phyloP scores from a whole-genome alignment of 2,329 filamentous ascomycete species.

The Cadophora sp. region DNA sequence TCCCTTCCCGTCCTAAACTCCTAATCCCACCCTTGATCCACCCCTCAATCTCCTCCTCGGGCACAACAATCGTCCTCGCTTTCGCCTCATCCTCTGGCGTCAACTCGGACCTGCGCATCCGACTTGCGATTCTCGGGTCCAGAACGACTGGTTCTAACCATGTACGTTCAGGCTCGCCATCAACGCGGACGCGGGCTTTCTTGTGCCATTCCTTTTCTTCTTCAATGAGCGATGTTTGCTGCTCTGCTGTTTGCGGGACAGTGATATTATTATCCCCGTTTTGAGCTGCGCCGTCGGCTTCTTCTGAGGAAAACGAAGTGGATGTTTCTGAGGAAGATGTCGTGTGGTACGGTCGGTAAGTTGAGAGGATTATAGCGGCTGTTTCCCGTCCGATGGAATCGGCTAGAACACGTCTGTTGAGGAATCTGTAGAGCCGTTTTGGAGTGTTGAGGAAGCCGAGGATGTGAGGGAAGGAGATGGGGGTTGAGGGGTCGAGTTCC shows the following conservation, averaged over 20 bases:
- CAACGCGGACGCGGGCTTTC: conserved; percentile 65
- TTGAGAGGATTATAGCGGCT: conserved; percentile 79
- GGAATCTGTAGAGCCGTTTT: conserved; percentile 83
- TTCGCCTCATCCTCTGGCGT: conserved; percentile 72
- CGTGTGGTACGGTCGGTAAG: conserved; percentile 54
- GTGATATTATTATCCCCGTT: background rate
- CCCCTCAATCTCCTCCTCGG: conserved; percentile 73
- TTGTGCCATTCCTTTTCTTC: conserved; percentile 90
- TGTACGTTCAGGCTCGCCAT: conserved; percentile 68
- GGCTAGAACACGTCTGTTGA: conserved; percentile 84
- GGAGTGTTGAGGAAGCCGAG: conserved; percentile 93
- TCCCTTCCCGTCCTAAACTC: conserved; percentile 50
- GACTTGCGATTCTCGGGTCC: conserved; percentile 75
- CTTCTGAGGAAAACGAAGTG: conserved; percentile 30
- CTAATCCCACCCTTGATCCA: conserved; percentile 68
- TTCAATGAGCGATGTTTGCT: conserved; percentile 66
- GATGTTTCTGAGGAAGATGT: conserved; percentile 49
- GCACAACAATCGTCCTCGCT: conserved; percentile 66
- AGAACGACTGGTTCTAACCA: conserved; percentile 79
- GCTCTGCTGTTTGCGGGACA: conserved; percentile 56
- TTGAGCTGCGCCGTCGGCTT: conserved; percentile 43
- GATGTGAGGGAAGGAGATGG: conserved; percentile 84
- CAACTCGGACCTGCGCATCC: conserved; percentile 83
- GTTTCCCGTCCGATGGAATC: conserved; percentile 88
- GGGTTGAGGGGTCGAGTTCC: conserved; percentile 74